Percentiles rank a stretch among this genome's conserved stretches.
phyloP scores from a whole-genome alignment of 2,329 filamentous ascomycete species.

The Fusarium multiceps region DNA sequence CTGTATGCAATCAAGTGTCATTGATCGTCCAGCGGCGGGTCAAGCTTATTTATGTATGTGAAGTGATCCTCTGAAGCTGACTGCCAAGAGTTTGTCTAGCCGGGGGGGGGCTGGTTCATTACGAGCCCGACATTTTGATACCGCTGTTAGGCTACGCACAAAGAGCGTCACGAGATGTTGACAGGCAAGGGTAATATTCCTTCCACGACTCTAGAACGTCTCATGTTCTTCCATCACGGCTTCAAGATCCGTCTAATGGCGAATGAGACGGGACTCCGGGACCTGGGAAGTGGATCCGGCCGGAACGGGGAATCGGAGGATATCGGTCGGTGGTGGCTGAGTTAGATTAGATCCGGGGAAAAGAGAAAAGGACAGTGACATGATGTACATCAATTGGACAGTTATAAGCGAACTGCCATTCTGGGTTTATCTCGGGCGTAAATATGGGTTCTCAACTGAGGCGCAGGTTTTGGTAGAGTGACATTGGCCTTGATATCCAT shows the following conservation, averaged over 20 bases:
- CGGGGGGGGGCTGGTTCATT: constrained; percentile 31
- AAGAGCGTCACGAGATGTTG: constrained; percentile 6
- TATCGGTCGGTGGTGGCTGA: constrained; percentile 39
- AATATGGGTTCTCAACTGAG: constrained; percentile 20
- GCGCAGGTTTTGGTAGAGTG: constrained; percentile 18
- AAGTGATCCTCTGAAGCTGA: constrained; percentile 21
- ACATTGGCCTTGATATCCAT: background rate
- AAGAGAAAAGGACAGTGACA: background rate
- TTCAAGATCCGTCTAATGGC: constrained; percentile 14
- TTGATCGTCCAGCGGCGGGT: constrained; percentile 20
- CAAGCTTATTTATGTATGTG: constrained; percentile 32
- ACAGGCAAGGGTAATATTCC: background rate
- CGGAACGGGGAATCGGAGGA: constrained; percentile 26
- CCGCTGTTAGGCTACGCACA: constrained; percentile 4
- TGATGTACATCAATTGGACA: constrained; percentile 1
- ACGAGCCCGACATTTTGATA: constrained; percentile 4
- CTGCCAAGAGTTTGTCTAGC: constrained; percentile 32
- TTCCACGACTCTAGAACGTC: constrained; percentile 18
- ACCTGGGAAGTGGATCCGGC: constrained; percentile 9
- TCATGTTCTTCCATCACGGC: constrained; percentile 11
- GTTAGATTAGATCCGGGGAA: constrained; percentile 28
- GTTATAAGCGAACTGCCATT: constrained; percentile 25
- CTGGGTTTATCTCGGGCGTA: constrained; percentile 34
- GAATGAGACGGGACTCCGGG: constrained; percentile 35
- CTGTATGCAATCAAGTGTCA: constrained; percentile 1